Percentiles rank a stretch among this genome's conserved stretches.
Conservation (phyloP, 305 asterid genomes). For the Plantago rigida region DNA sequence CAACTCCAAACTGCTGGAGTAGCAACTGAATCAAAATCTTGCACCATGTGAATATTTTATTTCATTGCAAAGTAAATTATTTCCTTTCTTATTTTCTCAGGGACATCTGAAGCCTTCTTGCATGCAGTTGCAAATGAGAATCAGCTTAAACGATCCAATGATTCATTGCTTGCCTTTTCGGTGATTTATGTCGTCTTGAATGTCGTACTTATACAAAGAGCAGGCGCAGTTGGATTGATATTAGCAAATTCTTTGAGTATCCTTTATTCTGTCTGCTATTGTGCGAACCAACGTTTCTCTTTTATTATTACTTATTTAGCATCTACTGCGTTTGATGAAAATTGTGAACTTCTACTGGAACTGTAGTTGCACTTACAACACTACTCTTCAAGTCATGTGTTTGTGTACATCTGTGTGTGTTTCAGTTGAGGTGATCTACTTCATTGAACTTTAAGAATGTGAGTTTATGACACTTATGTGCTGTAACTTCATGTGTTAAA, state of each 20-base stretch:
- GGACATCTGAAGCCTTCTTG: conserved; percentile 92
- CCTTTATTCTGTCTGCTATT: conserved; percentile 32
- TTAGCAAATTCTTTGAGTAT: conserved; percentile 88
- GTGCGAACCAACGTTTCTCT: not conserved
- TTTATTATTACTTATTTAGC: not conserved
- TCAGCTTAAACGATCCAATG: conserved; percentile 66
- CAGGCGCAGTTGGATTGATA: conserved; percentile 82
- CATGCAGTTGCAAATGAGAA: conserved; percentile 88
- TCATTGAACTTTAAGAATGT: too few relatives aligned
- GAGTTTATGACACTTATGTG: conserved; percentile 1
- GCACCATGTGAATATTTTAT: not conserved
- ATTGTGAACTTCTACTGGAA: not conserved
- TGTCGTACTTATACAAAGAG: conserved; percentile 61
- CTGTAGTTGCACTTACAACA: not conserved
- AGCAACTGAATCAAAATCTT: conserved; percentile 13
- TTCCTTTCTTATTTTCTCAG: conserved; percentile 32
- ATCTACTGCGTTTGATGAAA: not conserved
- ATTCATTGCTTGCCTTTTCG: conserved; percentile 65
- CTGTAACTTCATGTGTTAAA: not conserved
- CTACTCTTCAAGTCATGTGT: not conserved
- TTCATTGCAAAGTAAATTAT: conserved; percentile 13
- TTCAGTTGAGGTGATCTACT: too few relatives aligned
- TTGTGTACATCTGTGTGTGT: not conserved
- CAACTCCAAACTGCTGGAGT: conserved; percentile 6
- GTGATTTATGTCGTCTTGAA: conserved; percentile 58